Evolutionary conservation across 192 early-diverging fungal genomes (phyloP), one percentile per base, ranked within the genome.

Genomic region (Pilobolus umbonatus): DNA sequence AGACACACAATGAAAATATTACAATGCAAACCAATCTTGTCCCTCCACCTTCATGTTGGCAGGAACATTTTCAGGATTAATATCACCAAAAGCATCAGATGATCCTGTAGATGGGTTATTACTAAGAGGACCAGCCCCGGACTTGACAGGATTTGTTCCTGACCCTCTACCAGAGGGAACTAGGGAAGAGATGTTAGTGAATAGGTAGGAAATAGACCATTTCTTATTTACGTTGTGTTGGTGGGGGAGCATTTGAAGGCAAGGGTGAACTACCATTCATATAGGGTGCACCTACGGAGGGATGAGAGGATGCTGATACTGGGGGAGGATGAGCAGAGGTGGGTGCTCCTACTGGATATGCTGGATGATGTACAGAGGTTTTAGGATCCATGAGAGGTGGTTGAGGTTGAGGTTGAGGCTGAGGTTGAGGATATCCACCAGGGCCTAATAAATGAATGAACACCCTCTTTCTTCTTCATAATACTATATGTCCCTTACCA

Each of bases 21-120:
- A 82, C 80, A 97, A 81, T 19, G 88, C 93, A 75, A 89, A 86
- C 92, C 93, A 96, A 77, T 96, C 94, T 2, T 67, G 46, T 30
- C 90, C 89, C 69, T 94, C 91, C 39, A 82, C 85, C 71, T 91
- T 92, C 67, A 86, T 31, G 52, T 79, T 83, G 4, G 85, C 69
- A 11, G 88, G 89, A 32, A 90, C 83, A 19, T 68, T 84, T 40
- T 91, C 89, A 2, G 85, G 86, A 66, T 93, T 88, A 60, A 93
- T 77, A 58, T 91, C 90, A 43, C 82, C 81, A 40, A 91, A 74
- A 24, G 55, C 58, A 0, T 68, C 38, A 11, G 56, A 40, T 40
- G 38, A 45, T 35, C 30, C 65, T 55, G 62, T 61, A 39, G 63
- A 40, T 58, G 65, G 22, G 29, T 7, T 40, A 31, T 31, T 57